phyloP scores from a whole-genome alignment of 257 asterid genomes.

The Vinca minor region DNA sequence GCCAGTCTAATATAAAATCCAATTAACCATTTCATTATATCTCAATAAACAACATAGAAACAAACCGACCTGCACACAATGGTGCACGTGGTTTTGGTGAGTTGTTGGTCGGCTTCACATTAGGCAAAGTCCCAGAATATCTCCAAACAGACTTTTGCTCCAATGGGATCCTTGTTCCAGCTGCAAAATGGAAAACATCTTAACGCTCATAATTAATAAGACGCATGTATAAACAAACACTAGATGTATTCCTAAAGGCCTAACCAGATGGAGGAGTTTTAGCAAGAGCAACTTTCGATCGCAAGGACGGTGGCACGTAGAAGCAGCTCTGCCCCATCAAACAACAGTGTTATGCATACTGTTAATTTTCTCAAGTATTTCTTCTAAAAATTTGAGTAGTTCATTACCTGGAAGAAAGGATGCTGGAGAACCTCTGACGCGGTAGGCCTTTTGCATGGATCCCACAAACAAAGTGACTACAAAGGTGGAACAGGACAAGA shows the following conservation, averaged over 20 bases:
- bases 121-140: conserved; percentile 10
- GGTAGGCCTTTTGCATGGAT: conserved; percentile 84
- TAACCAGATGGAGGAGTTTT: conserved; percentile 42
- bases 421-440: conserved; percentile 84
- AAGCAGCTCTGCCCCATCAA: conserved; percentile 56
- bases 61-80: conserved; percentile 35
- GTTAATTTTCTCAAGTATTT: background rate
- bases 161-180: conserved; percentile 21
- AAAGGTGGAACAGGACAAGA: conserved; percentile 3
- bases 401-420: conserved; percentile 79
- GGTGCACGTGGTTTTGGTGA: conserved; percentile 40
- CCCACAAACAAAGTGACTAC: conserved; percentile 89
- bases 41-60: background rate
- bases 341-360: background rate
- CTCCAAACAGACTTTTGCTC: conserved; percentile 20
- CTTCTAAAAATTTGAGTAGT: background rate
- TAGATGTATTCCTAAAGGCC: conserved; percentile 52
- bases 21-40: too few relatives aligned
- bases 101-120: conserved; percentile 34
- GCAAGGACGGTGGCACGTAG: conserved; percentile 80
- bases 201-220: background rate
- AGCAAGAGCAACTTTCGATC: conserved; percentile 42
- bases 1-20: too few relatives aligned
- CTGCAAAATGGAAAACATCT: conserved; percentile 24
- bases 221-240: background rate